These are phyloP conservation scores for Trichoderma oligosporum DNA, from an alignment of 2,329 filamentous ascomycete genomes.

Conservation along the genomic window DNA sequence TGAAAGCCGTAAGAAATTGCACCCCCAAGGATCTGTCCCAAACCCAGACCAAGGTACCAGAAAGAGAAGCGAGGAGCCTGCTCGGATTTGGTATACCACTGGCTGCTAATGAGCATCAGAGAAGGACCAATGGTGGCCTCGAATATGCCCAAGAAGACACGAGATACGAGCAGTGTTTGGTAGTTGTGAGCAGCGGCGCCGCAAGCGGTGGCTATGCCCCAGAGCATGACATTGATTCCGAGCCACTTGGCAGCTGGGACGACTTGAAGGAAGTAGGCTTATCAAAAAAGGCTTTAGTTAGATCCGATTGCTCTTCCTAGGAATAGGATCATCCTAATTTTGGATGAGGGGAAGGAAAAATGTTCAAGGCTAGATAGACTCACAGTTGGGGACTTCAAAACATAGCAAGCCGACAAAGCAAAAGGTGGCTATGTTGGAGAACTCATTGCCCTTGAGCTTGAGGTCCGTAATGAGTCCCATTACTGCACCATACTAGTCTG, in stretches of 20 bases:
- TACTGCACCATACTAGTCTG: constrained; percentile 56
- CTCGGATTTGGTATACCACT: constrained; percentile 61
- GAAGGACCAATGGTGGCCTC: constrained; percentile 58
- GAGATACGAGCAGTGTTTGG: constrained; percentile 49
- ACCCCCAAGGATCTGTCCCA: constrained; percentile 60
- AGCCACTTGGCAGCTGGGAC: constrained; percentile 60
- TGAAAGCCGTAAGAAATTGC: constrained; percentile 61
- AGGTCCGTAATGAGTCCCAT: constrained; percentile 58
- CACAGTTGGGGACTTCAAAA: constrained; percentile 58
- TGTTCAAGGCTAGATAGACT: too few relatives aligned
- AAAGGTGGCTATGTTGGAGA: constrained; percentile 58
- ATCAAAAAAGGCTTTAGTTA: too few relatives aligned
- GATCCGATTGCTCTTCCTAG: too few relatives aligned
- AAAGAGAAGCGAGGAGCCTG: constrained; percentile 57
- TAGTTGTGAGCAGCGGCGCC: constrained; percentile 54
- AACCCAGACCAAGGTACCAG: constrained; percentile 58
- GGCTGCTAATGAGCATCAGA: constrained; percentile 57
- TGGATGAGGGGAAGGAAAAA: neutral
- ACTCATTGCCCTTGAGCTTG: constrained; percentile 55
- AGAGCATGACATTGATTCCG: constrained; percentile 54
- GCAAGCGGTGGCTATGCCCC: constrained; percentile 54
- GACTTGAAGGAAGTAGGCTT: constrained; percentile 57
- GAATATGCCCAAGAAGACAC: constrained; percentile 58
- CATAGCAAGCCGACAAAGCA: constrained; percentile 60
- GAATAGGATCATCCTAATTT: too few relatives aligned